Base-by-base conservation (phyloP, 2,329 filamentous ascomycete species). In the Alternaria brassicicola region DNA sequence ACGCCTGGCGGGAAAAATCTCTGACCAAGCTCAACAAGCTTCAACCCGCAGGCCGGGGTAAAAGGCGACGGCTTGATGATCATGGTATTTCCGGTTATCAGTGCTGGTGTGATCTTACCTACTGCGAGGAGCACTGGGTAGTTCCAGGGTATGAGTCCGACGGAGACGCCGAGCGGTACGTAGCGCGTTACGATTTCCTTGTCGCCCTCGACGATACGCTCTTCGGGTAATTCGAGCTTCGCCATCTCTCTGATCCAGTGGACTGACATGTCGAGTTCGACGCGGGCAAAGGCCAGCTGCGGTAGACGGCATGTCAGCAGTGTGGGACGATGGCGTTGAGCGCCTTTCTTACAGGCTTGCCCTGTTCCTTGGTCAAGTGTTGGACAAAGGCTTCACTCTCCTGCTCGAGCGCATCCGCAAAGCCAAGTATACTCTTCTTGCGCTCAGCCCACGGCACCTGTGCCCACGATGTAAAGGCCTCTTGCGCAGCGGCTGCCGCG, bases 31-130 rank as follows among this genome's bases (percentile, higher is more conserved):
- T 88, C 84, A 3, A 80, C 82, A 6, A 86, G 64, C 69, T 88
- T 88, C 25, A 88, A 75, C 4, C 76, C 76, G 3, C 78, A 78
- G 68, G 85, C 85, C 3, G 84, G 84, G 0, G 84, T 84, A 65
- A 81, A 85, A 65, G 61, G 78, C 31, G 82, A 84, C 2, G 83
- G 82, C 68, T 85, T 85, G 52, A 84, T 67, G 38, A 86, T 83
- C 31, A 85, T 69, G 2, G 76, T 73, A 49, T 84, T 84, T 3
- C 84, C 84, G 0, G 85, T 83, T 9, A 86, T 57, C 0, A 88
- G 65, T 2, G 83, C 83, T 0, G 84, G 81, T 2, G 78, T 80
- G 17, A 88, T 77, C 69, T 88, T 88, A 38, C 78, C 76, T 5
- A 80, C 66, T 3, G 78, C 78, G 2, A 85, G 72, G 13, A 80